Percentiles rank a stretch among this genome's conserved stretches.
Evolutionary conservation across 2,329 filamentous ascomycete genomes (phyloP).

Genomic region (Aspergillus viridinutans): DNA sequence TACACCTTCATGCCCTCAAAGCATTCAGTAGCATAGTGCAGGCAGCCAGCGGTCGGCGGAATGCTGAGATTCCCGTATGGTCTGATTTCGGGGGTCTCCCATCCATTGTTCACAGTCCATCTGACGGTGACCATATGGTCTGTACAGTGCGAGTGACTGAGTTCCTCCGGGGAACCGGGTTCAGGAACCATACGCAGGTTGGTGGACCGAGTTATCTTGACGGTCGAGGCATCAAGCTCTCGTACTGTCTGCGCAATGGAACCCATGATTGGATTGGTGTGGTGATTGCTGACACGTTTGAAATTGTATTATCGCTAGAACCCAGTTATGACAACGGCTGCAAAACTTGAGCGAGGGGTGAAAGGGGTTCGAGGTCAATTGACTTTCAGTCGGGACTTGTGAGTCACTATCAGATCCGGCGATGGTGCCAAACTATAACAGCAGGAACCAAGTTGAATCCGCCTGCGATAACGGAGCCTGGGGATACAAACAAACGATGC

Average conservation of each 20-base stretch:
- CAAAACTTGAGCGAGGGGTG: not conserved
- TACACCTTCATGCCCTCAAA: constrained; percentile 81
- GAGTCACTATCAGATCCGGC: constrained; percentile 10
- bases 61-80: constrained; percentile 74
- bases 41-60: constrained; percentile 72
- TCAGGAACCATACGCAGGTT: constrained; percentile 34
- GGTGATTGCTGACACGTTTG: not conserved
- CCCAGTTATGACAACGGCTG: not conserved
- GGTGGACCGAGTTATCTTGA: constrained; percentile 36
- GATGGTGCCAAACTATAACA: not conserved
- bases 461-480: not conserved
- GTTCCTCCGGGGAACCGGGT: constrained; percentile 37
- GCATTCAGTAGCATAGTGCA: constrained; percentile 89
- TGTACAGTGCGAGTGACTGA: constrained; percentile 51
- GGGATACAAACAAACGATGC: not conserved
- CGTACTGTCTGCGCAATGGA: constrained; percentile 25
- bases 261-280: constrained; percentile 22
- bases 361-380: not conserved
- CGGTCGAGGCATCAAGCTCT: constrained; percentile 38
- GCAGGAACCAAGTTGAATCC: not conserved
- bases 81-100: constrained; percentile 68
- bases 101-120: constrained; percentile 65
- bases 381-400: not conserved
- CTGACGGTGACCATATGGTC: constrained; percentile 82
- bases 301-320: not conserved